Percentiles rank a stretch among this genome's conserved stretches.
phyloP scores from a whole-genome alignment of 768 basidiomycete species.

The Trametes cingulata region DNA sequence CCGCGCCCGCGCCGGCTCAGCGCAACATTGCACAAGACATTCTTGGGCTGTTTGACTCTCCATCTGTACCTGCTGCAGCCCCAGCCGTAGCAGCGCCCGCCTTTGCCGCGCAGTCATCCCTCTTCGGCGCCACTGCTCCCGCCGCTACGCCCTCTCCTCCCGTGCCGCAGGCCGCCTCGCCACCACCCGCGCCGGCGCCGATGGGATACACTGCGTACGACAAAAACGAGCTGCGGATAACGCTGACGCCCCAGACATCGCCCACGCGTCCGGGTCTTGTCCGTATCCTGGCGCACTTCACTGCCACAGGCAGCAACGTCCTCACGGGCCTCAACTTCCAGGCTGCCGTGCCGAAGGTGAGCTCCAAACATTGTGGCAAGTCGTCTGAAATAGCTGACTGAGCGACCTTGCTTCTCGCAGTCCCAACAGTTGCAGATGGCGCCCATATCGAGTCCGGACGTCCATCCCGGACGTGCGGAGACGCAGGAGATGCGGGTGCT shows the following conservation, averaged over 20 bases:
- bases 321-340: slow-evolving; percentile 84
- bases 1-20: slow-evolving; percentile 38
- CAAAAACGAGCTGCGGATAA: slow-evolving; percentile 86
- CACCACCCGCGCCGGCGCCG: slow-evolving; percentile 46
- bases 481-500: slow-evolving; percentile 95
- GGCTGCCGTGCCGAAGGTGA: slow-evolving; percentile 94
- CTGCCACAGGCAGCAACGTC: slow-evolving; percentile 54
- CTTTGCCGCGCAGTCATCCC: slow-evolving; percentile 5
- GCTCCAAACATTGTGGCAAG: background rate
- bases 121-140: slow-evolving; percentile 1
- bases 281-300: slow-evolving; percentile 88
- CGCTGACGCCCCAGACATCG: slow-evolving; percentile 85
- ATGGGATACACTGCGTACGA: slow-evolving; percentile 87
- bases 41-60: slow-evolving; percentile 71
- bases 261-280: slow-evolving; percentile 82
- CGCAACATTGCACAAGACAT: slow-evolving; percentile 81
- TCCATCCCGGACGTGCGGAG: slow-evolving; percentile 77
- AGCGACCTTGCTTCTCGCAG: slow-evolving; percentile 40
- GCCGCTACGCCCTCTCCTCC: slow-evolving; percentile 2
- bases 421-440: slow-evolving; percentile 98
- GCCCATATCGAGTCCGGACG: slow-evolving; percentile 87
- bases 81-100: background rate
- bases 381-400: background rate
- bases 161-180: slow-evolving; percentile 37
- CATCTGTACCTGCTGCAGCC: slow-evolving; percentile 26